phyloP scores from a whole-genome alignment of 2,329 filamentous ascomycete genomes.

The Mariannaea sp. region DNA sequence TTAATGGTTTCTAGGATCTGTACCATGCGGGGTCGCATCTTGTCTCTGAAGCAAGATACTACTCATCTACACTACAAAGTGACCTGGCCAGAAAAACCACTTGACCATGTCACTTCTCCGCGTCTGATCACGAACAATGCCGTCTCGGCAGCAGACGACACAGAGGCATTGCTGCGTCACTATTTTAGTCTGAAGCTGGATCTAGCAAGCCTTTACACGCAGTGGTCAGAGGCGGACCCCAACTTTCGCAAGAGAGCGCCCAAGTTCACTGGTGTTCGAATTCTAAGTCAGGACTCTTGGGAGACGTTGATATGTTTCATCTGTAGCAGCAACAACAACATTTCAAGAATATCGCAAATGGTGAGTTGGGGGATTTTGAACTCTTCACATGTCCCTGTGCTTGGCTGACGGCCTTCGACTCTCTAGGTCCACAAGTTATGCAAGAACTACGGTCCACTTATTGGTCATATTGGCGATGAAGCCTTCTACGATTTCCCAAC shows the following conservation, averaged over 20 bases:
- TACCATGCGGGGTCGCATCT: slow-evolving; percentile 80
- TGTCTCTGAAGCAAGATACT: slow-evolving; percentile 83
- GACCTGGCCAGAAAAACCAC: slow-evolving; percentile 55
- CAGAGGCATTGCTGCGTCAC: slow-evolving; percentile 72
- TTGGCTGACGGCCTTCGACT: not conserved
- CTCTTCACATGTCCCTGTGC: not conserved
- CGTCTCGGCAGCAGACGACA: slow-evolving; percentile 65
- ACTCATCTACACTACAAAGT: slow-evolving; percentile 79
- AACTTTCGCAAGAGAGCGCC: slow-evolving; percentile 90
- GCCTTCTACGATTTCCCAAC: slow-evolving; percentile 87
- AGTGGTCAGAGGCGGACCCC: slow-evolving; percentile 84
- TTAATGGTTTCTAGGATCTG: slow-evolving; percentile 64
- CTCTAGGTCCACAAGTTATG: slow-evolving; percentile 81
- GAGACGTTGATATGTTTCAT: slow-evolving; percentile 94
- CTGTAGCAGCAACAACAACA: slow-evolving; percentile 99
- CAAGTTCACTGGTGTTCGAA: slow-evolving; percentile 87
- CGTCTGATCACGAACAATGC: slow-evolving; percentile 2
- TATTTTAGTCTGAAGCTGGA: slow-evolving; percentile 89
- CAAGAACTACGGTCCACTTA: slow-evolving; percentile 76
- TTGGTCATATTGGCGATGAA: slow-evolving; percentile 71
- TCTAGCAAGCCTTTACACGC: slow-evolving; percentile 74
- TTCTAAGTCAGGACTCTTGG: slow-evolving; percentile 94
- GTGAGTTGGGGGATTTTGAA: slow-evolving; percentile 48
- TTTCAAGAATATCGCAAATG: slow-evolving; percentile 93
- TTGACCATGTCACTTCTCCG: slow-evolving; percentile 20